These are phyloP conservation scores for Linum lewisii DNA, from an alignment of 345 rosid genomes.

Conservation along the genomic window DNA sequence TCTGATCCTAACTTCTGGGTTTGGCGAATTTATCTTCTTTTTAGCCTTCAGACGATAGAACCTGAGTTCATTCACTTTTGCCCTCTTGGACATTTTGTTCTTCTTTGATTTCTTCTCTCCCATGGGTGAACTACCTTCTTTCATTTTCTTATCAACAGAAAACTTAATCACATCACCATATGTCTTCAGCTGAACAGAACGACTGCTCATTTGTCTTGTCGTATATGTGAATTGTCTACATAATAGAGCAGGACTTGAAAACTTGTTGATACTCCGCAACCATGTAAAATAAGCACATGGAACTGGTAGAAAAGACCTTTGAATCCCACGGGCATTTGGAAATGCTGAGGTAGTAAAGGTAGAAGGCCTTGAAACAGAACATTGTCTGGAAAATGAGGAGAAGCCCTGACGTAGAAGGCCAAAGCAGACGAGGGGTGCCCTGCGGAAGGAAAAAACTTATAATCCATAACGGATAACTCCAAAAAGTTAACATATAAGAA, in stretches of 20 bases:
- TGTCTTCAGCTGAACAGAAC: slow-evolving; percentile 46
- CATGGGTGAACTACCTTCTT: slow-evolving; percentile 14
- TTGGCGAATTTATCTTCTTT: slow-evolving; percentile 91
- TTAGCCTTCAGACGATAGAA: slow-evolving; percentile 79
- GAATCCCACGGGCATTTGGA: not conserved
- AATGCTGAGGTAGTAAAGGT: not conserved
- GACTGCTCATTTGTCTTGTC: slow-evolving; percentile 34
- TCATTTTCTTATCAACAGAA: slow-evolving; percentile 30
- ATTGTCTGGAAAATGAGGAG: not conserved
- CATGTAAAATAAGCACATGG: not conserved
- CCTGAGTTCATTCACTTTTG: slow-evolving; percentile 68
- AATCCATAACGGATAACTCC: not conserved
- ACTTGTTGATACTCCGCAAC: not conserved
- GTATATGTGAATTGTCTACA: not conserved
- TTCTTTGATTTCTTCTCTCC: slow-evolving; percentile 36
- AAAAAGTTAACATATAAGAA: no score
- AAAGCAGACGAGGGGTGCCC: not conserved
- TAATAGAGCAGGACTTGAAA: not conserved
- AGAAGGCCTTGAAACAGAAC: not conserved
- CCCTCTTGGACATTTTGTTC: slow-evolving; percentile 48
- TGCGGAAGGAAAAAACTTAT: not conserved
- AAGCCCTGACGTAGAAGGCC: not conserved
- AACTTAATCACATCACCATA: slow-evolving; percentile 59
- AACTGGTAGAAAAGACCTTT: not conserved
- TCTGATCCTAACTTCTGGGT: slow-evolving; percentile 86